Conservation (phyloP, 2,329 filamentous ascomycete species). For the Ceratocystis albifundus region DNA sequence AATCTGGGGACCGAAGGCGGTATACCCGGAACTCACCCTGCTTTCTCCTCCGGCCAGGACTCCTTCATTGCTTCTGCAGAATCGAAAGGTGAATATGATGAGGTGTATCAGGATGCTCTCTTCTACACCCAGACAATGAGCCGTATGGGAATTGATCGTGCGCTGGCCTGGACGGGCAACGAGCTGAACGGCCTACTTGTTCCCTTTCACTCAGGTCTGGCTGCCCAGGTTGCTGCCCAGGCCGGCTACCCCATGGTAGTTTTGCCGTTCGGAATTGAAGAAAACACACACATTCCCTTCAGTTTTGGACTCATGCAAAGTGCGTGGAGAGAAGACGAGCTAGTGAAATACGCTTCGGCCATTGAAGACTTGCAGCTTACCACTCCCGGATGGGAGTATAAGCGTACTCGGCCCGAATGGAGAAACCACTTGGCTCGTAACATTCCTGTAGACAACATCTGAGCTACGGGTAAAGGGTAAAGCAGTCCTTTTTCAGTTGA, state of each 20-base stretch:
- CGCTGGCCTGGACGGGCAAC: conserved; percentile 35
- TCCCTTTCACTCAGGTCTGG: conserved; percentile 55
- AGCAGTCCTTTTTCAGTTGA: too few relatives aligned
- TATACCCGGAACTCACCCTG: conserved; percentile 44
- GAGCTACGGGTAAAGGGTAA: too few relatives aligned
- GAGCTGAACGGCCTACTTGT: conserved; percentile 53
- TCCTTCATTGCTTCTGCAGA: conserved; percentile 52
- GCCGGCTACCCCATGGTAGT: conserved; percentile 65
- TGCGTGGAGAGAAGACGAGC: conserved; percentile 46
- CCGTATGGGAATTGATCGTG: conserved; percentile 58
- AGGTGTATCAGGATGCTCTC: conserved; percentile 56
- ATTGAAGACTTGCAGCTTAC: conserved; percentile 47
- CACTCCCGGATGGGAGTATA: conserved; percentile 33
- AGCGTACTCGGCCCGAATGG: conserved; percentile 42
- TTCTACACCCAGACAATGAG: conserved; percentile 47
- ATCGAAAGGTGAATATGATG: conserved; percentile 49
- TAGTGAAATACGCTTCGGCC: conserved; percentile 51
- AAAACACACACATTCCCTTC: conserved; percentile 29
- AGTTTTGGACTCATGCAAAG: conserved; percentile 48
- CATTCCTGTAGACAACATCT: conserved; percentile 29
- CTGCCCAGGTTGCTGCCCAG: conserved; percentile 59
- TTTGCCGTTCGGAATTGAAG: conserved; percentile 49
- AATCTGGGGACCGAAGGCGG: conserved; percentile 59
- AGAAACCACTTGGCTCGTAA: conserved; percentile 39
- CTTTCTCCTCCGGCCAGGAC: conserved; percentile 60